These are phyloP conservation scores for Corymbia maculata DNA, from an alignment of 345 rosid species.

Conservation along the genomic window DNA sequence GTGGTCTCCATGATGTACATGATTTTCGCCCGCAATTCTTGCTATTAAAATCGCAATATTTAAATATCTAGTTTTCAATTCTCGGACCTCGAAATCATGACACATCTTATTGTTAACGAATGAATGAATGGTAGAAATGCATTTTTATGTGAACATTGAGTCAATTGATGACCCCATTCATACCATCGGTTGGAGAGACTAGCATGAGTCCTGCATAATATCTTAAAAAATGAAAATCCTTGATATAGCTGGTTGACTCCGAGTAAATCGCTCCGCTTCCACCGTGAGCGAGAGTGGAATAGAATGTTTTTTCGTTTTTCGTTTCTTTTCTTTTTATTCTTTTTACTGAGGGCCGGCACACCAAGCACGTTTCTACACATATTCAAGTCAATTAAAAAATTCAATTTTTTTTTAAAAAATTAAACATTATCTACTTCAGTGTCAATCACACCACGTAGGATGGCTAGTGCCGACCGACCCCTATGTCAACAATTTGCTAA, in stretches of 20 bases:
- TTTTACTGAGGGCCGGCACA: rapidly evolving
- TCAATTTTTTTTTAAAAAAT: too few species aligned
- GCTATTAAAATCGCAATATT: neutral
- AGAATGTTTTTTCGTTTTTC: too few species aligned
- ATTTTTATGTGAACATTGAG: neutral
- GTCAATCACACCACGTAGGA: rapidly evolving
- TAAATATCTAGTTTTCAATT: neutral
- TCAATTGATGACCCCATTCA: neutral
- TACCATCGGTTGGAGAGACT: neutral
- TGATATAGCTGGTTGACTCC: too few species aligned
- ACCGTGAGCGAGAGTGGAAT: too few species aligned
- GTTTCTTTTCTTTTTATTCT: too few species aligned
- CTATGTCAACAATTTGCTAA: rapidly evolving
- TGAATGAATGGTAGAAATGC: neutral
- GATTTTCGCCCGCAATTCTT: neutral
- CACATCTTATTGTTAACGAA: neutral
- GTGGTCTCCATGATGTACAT: neutral
- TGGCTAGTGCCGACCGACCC: rapidly evolving
- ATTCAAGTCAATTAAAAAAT: neutral
- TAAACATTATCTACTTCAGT: too few species aligned
- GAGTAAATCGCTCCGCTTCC: too few species aligned
- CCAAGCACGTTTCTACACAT: neutral
- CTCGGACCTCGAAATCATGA: neutral
- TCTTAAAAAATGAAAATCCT: neutral
- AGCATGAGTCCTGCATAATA: neutral